These are phyloP conservation scores for Solanum hybrid DNA, from an alignment of 305 asterid species.

Conservation along the genomic window DNA sequence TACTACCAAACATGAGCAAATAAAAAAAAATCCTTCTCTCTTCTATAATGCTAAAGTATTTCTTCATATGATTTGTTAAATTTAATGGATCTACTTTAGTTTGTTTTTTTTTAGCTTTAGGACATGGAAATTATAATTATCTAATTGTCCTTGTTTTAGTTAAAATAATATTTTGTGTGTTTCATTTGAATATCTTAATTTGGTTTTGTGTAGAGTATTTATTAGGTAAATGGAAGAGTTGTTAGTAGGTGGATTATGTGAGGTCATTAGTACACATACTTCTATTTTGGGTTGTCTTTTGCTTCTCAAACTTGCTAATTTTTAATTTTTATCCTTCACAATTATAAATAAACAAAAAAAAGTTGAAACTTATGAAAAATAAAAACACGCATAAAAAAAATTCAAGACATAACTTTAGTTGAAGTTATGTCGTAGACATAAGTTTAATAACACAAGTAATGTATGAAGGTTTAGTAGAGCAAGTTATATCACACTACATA, in stretches of 20 bases:
- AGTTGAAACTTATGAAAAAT: neutral
- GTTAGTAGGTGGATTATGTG: neutral
- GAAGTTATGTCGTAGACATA: neutral
- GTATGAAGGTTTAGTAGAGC: neutral
- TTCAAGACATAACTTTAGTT: neutral
- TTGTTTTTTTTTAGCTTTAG: neutral
- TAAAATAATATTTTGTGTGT: neutral
- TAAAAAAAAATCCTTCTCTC: neutral
- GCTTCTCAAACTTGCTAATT: neutral
- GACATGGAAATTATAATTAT: neutral
- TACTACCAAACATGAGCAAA: conserved; percentile 9
- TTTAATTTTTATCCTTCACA: neutral
- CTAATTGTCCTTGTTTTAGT: neutral
- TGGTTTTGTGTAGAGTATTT: neutral
- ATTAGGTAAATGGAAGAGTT: neutral
- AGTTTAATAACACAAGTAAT: neutral
- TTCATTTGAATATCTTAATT: neutral
- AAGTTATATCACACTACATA: neutral
- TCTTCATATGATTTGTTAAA: neutral
- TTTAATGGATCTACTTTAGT: neutral
- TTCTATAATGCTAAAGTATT: neutral
- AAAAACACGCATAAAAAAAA: neutral
- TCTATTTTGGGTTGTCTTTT: neutral
- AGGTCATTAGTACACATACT: neutral
- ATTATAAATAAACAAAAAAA: neutral